Conservation (phyloP, 306 rosid genomes). For the Astragalus glycyphyllos region DNA sequence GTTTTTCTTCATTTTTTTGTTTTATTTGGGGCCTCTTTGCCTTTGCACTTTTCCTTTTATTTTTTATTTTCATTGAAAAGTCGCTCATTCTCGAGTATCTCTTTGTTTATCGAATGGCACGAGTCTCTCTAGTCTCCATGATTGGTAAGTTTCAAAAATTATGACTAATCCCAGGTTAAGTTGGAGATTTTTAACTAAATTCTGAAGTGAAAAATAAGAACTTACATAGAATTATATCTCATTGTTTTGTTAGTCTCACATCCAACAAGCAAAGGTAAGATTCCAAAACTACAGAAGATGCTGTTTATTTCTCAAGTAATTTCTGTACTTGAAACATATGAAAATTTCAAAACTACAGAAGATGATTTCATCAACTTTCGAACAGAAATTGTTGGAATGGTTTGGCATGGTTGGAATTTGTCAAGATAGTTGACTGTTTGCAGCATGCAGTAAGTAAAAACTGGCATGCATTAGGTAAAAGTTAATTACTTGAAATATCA, state of each 20-base stretch:
- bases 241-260: not conserved
- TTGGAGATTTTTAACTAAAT: constrained; percentile 10
- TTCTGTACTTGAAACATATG: constrained; percentile 13
- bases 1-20: not conserved
- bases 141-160: not conserved
- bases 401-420: constrained; percentile 29
- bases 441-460: not conserved
- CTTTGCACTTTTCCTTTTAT: not conserved
- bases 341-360: not conserved
- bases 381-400: constrained; percentile 21
- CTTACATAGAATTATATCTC: not conserved
- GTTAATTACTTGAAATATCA: not conserved
- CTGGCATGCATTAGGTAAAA: not conserved
- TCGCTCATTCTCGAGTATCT: not conserved
- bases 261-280: not conserved
- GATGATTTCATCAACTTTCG: constrained; percentile 9
- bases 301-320: constrained; percentile 4
- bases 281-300: too few relatives aligned
- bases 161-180: not conserved
- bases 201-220: constrained; percentile 19
- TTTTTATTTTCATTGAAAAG: constrained; percentile 11
- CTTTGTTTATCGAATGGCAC: not conserved
- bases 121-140: not conserved
- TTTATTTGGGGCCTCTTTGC: not conserved
- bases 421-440: not conserved